Evolutionary conservation across 75 land plant genomes (phyloP).

Genomic region (Cunninghamia lanceolata): DNA sequence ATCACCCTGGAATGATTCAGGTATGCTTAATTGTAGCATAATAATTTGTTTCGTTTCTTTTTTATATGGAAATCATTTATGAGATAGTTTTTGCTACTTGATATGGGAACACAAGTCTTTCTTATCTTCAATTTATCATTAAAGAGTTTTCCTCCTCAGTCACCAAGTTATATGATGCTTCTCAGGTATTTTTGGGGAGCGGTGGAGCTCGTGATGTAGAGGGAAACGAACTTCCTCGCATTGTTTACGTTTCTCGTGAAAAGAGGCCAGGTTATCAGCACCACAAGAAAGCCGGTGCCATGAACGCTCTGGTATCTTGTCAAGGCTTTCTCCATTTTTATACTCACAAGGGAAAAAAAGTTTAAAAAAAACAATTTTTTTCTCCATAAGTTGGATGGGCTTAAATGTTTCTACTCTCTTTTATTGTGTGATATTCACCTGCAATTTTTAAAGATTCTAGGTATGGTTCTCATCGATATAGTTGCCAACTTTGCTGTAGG

Average conservation of each 20-base stretch:
- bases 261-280: slow-evolving; percentile 86
- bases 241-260: slow-evolving; percentile 91
- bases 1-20: slow-evolving; percentile 90
- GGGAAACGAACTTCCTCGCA: slow-evolving; percentile 87
- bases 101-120: too few relatives aligned
- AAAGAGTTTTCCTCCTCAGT: not conserved
- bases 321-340: not conserved
- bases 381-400: too few relatives aligned
- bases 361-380: too few relatives aligned
- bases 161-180: not conserved
- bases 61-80: too few relatives aligned
- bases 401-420: not conserved
- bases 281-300: slow-evolving; percentile 94
- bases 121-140: not conserved
- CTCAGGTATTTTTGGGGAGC: slow-evolving; percentile 77
- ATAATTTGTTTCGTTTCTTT: too few relatives aligned
- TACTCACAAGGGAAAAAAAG: too few relatives aligned
- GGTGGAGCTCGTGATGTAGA: slow-evolving; percentile 78
- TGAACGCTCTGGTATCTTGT: slow-evolving; percentile 72
- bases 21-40: slow-evolving; percentile 9
- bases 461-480: not conserved
- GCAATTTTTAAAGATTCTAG: not conserved
- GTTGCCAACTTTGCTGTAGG: slow-evolving; percentile 24
- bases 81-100: too few relatives aligned
- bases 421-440: not conserved